Conservation (phyloP, 805 yeast species). For the Hanseniaspora pseudoguilliermondii region DNA sequence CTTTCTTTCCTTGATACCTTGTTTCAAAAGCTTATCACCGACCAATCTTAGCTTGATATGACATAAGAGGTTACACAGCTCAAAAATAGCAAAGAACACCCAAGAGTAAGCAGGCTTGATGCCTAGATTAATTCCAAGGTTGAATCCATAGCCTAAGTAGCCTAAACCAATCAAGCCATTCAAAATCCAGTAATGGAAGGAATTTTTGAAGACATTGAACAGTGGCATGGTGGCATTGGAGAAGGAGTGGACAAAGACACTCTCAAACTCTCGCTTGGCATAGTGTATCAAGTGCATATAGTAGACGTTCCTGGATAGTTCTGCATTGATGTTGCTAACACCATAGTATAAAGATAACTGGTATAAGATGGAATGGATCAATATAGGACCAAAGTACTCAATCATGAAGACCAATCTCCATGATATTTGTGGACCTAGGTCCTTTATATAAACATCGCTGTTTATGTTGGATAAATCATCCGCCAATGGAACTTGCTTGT, state of each 20-base stretch:
- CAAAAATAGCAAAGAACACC: slow-evolving; percentile 43
- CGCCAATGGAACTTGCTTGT: slow-evolving; percentile 27
- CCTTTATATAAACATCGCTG: slow-evolving; percentile 52
- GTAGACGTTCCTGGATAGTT: slow-evolving; percentile 26
- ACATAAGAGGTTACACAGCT: slow-evolving; percentile 57
- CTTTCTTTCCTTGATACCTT: slow-evolving; percentile 28
- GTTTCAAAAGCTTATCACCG: slow-evolving; percentile 28
- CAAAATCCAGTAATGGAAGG: slow-evolving; percentile 84
- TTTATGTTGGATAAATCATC: slow-evolving; percentile 23
- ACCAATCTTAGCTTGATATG: slow-evolving; percentile 54
- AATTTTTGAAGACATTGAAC: slow-evolving; percentile 74
- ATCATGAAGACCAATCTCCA: slow-evolving; percentile 84
- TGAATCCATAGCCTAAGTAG: slow-evolving; percentile 41
- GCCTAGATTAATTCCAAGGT: slow-evolving; percentile 16
- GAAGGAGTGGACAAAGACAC: slow-evolving; percentile 70
- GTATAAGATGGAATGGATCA: slow-evolving; percentile 64
- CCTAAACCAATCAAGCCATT: slow-evolving; percentile 48
- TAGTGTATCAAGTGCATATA: slow-evolving; percentile 58
- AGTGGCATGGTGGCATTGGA: slow-evolving; percentile 89
- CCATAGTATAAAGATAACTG: slow-evolving; percentile 7
- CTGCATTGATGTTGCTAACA: slow-evolving; percentile 17
- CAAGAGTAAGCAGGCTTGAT: slow-evolving; percentile 21
- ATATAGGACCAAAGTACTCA: slow-evolving; percentile 82
- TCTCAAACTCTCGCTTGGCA: slow-evolving; percentile 78
- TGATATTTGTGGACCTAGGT: slow-evolving; percentile 81